phyloP scores from a whole-genome alignment of 176 grass and related monocot genomes.

The Oryza punctata region DNA sequence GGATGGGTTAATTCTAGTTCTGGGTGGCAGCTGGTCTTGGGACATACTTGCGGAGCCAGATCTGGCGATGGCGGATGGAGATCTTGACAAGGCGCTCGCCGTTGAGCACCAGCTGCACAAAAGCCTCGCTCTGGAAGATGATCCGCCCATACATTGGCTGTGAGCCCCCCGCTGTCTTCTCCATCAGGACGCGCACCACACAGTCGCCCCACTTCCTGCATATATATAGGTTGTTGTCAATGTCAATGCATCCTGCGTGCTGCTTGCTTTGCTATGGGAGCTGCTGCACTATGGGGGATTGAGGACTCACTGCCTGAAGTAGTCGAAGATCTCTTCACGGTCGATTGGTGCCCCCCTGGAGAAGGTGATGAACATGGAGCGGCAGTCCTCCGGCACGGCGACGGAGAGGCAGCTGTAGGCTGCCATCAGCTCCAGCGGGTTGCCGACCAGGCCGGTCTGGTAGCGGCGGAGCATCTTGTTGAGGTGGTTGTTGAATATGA shows the following conservation, averaged over 20 bases:
- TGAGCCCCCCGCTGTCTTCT: background rate
- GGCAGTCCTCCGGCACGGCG: constrained; percentile 39
- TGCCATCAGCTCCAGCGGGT: constrained; percentile 14
- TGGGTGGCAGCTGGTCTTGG: background rate
- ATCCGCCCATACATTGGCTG: constrained; percentile 44
- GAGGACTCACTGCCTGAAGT: constrained; percentile 55
- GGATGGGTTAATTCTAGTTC: background rate
- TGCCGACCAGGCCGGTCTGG: background rate
- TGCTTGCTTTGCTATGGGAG: too few relatives aligned
- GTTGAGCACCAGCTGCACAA: constrained; percentile 39
- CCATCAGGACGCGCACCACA: constrained; percentile 42
- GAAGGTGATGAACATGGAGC: constrained; percentile 76
- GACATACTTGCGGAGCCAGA: constrained; percentile 50
- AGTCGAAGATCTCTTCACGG: constrained; percentile 53
- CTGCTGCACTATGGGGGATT: background rate
- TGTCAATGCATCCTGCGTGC: background rate
- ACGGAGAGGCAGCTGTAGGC: background rate
- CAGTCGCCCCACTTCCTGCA: constrained; percentile 48
- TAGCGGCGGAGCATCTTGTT: constrained; percentile 6
- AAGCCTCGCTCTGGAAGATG: constrained; percentile 37
- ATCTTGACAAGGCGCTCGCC: background rate
- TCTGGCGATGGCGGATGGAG: constrained; percentile 5
- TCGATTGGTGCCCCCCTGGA: constrained; percentile 42
- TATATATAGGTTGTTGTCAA: background rate
- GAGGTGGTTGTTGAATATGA: constrained; percentile 61